Evolutionary conservation across 2,329 filamentous ascomycete genomes (phyloP).

Genomic region (Cladobotryum mycophilum): DNA sequence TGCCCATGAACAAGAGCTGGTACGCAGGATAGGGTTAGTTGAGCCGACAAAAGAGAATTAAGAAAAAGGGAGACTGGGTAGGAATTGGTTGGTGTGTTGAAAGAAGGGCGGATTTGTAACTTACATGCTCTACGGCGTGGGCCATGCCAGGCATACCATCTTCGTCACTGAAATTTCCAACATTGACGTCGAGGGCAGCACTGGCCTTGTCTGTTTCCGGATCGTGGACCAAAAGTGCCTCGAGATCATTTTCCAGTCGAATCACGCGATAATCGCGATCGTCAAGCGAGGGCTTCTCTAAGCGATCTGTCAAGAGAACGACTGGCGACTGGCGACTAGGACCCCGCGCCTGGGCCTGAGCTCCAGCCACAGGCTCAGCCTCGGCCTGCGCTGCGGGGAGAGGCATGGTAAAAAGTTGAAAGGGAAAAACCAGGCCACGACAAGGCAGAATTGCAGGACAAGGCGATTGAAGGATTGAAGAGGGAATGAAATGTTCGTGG

Average conservation of each 20-base stretch:
- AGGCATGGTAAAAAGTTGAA: background rate
- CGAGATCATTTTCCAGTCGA: conserved; percentile 75
- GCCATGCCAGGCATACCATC: conserved; percentile 90
- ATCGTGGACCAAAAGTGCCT: conserved; percentile 89
- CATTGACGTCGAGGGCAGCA: conserved; percentile 89
- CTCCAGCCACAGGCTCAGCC: conserved; percentile 9
- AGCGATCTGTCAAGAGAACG: conserved; percentile 53
- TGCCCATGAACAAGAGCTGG: conserved; percentile 91
- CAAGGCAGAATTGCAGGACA: conserved; percentile 3
- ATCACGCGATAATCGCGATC: conserved; percentile 85
- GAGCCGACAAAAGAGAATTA: conserved; percentile 10
- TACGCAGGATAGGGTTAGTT: conserved; percentile 2
- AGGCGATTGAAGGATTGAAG: background rate
- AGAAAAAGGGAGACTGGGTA: conserved; percentile 2
- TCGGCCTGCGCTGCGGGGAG: conserved; percentile 9
- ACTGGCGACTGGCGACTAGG: conserved; percentile 25
- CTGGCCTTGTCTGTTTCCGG: conserved; percentile 94
- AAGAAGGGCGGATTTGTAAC: conserved; percentile 13
- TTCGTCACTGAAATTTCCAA: conserved; percentile 90
- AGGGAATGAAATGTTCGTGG: background rate
- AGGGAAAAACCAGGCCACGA: background rate
- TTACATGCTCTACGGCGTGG: conserved; percentile 86
- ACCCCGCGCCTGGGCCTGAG: conserved; percentile 2
- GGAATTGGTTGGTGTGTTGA: background rate
- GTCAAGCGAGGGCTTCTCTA: conserved; percentile 81